Evolutionary conservation across 2,329 filamentous ascomycete genomes (phyloP), one percentile per base, ranked within the genome.

Genomic region (Xylaria digitata): DNA sequence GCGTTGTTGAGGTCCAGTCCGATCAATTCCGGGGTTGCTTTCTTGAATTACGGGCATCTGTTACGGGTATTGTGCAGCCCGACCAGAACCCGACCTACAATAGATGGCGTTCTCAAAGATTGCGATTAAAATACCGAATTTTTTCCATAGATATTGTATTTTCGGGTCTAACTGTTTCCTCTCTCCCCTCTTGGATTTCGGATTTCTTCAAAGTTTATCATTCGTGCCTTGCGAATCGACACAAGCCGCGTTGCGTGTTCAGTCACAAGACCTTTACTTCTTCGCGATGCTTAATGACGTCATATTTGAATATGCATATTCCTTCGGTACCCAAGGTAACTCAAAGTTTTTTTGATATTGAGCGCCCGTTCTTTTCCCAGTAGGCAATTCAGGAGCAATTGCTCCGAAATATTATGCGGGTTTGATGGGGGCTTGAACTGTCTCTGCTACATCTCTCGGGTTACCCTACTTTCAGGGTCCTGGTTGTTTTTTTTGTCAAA

Each of bases 331-430:
- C 17, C 3, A 34, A 52, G 34, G 34, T 9, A 13, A 5, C 45
- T 23, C 57, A n/a, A 37, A 45, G 23, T 42, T 40, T 15, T 19
- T 19, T 30, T 13, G 19, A 23, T 15, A 43, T 21, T 34, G 54
- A 19, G 40, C n/a, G 43, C 37, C 43, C 34, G 43, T 57, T 52
- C 61, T 40, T 57, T 23, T 42, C 45, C 45, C 53, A 23, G 52
- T n/a, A 53, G 23, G 17, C 26, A 45, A 52, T 23, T 15, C 17
- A 67, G 67, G 67, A 69, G 67, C 60, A 58, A 67, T 64, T 58
- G 67, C 67, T 69, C 67, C 67, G 67, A 21, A 23, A 4, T 13
- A n/a, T 42, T 34, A 69, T 65, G 64, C 56, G 21, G 67, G 48
- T 55, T 49, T 45, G 45, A 21, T 11, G 49, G 34, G 49, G 48